Conservation (phyloP, 2,329 filamentous ascomycete genomes). For the Alternaria sp. region DNA sequence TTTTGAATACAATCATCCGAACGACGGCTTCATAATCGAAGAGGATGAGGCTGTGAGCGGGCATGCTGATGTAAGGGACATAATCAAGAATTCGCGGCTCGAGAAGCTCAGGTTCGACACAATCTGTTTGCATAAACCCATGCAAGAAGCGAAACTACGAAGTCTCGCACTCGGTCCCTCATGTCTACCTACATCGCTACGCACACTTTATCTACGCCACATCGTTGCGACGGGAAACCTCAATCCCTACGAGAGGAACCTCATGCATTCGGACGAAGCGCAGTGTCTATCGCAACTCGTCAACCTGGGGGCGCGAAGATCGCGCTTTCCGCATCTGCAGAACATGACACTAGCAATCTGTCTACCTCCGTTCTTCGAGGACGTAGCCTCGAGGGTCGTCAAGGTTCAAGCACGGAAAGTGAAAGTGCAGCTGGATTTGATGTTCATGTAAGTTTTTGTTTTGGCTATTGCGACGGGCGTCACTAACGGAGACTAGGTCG, state of each 20-base stretch:
- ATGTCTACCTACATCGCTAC: constrained; percentile 11
- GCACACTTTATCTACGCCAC: constrained; percentile 13
- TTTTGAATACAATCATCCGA: constrained; percentile 2
- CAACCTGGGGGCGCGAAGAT: constrained; percentile 3
- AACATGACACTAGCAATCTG: constrained; percentile 9
- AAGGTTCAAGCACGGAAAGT: constrained; percentile 5
- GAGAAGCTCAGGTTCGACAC: constrained; percentile 11
- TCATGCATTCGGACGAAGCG: constrained; percentile 16
- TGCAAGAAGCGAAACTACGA: background rate
- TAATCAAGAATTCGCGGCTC: constrained; percentile 8
- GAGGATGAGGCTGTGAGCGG: background rate
- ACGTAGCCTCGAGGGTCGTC: constrained; percentile 7
- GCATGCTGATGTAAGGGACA: background rate
- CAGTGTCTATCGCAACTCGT: constrained; percentile 13
- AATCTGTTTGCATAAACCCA: constrained; percentile 10
- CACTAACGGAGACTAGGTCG: constrained; percentile 2
- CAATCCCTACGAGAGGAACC: constrained; percentile 2
- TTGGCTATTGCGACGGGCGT: background rate
- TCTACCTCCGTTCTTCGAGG: constrained; percentile 8
- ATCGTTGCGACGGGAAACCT: constrained; percentile 1
- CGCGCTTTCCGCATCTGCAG: constrained; percentile 6
- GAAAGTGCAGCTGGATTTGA: constrained; percentile 1
- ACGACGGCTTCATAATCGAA: background rate
- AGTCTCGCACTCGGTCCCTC: constrained; percentile 6
- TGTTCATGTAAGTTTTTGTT: constrained; percentile 5